A percentile compares a stretch with the other conserved stretches of the same genome.
phyloP scores from a whole-genome alignment of 176 grass and related monocot genomes.

The Neostapfia colusana region DNA sequence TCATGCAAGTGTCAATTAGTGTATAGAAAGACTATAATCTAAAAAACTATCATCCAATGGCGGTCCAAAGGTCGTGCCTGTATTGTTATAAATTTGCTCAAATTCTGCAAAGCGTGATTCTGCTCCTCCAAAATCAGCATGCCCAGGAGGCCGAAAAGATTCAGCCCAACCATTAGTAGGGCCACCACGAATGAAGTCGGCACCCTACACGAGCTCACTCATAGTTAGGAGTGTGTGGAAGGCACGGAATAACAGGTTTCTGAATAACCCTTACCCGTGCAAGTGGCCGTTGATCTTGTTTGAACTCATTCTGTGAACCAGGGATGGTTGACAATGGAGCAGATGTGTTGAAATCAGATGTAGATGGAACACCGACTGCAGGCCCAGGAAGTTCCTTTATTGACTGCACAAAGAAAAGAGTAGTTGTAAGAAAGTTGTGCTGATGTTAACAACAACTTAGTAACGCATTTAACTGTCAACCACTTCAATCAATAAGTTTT shows the following conservation, averaged over 20 bases:
- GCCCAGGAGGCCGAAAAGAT: slow-evolving; percentile 55
- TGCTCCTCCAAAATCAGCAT: slow-evolving; percentile 45
- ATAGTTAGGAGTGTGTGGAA: slow-evolving; percentile 34
- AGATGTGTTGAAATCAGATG: slow-evolving; percentile 49
- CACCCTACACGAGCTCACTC: slow-evolving; percentile 48
- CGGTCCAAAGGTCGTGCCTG: slow-evolving; percentile 41
- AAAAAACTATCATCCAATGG: slow-evolving; percentile 67
- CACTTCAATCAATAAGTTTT: neutral
- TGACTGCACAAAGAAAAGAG: slow-evolving; percentile 53
- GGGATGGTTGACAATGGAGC: slow-evolving; percentile 78
- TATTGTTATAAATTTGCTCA: slow-evolving; percentile 68
- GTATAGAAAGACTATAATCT: slow-evolving; percentile 14
- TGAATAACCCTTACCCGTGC: slow-evolving; percentile 49
- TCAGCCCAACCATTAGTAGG: slow-evolving; percentile 76
- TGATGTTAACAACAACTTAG: neutral
- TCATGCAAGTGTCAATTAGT: neutral
- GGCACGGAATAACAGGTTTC: slow-evolving; percentile 5
- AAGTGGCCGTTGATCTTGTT: slow-evolving; percentile 66
- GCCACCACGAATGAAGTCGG: slow-evolving; percentile 59
- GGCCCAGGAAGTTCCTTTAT: slow-evolving; percentile 82
- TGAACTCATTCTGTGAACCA: slow-evolving; percentile 73
- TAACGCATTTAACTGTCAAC: slow-evolving; percentile 25
- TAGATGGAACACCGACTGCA: slow-evolving; percentile 60
- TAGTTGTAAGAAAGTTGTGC: slow-evolving; percentile 9
- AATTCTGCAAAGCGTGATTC: slow-evolving; percentile 57